phyloP scores from a whole-genome alignment of 2,329 filamentous ascomycete genomes.

The Aspergillus caelatus region DNA sequence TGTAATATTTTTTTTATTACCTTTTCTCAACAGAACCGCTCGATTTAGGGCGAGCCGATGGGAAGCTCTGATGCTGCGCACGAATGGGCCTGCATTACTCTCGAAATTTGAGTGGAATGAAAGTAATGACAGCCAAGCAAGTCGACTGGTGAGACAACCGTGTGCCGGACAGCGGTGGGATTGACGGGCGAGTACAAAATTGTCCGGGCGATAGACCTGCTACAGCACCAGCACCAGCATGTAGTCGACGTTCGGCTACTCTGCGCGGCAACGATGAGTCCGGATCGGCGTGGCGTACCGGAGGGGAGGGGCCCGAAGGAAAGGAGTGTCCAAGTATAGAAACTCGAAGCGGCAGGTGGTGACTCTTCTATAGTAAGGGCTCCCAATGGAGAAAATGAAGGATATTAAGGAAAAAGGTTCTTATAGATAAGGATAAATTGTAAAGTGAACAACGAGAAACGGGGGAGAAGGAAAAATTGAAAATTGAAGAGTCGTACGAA shows the following conservation, averaged over 20 bases:
- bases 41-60: slow-evolving; percentile 28
- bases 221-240: slow-evolving; percentile 38
- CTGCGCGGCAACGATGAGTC: slow-evolving; percentile 16
- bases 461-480: slow-evolving; percentile 16
- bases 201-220: slow-evolving; percentile 31
- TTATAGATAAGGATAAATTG: slow-evolving; percentile 16
- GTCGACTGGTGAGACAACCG: slow-evolving; percentile 19
- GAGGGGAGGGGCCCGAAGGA: slow-evolving; percentile 10
- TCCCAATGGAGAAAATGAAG: slow-evolving; percentile 9
- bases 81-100: slow-evolving; percentile 39
- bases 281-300: slow-evolving; percentile 4
- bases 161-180: slow-evolving; percentile 34
- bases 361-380: slow-evolving; percentile 14
- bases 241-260: slow-evolving; percentile 16
- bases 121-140: slow-evolving; percentile 22
- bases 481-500: slow-evolving; percentile 10
- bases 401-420: slow-evolving; percentile 17
- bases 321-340: slow-evolving; percentile 18
- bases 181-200: neutral
- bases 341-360: slow-evolving; percentile 13
- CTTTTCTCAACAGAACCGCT: slow-evolving; percentile 8
- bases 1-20: neutral
- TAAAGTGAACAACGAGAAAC: slow-evolving; percentile 12
- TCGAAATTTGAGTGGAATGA: slow-evolving; percentile 18
- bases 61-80: slow-evolving; percentile 27